Evolutionary conservation across 2,329 filamentous ascomycete genomes (phyloP).

Genomic region (Falciphora oryzae): DNA sequence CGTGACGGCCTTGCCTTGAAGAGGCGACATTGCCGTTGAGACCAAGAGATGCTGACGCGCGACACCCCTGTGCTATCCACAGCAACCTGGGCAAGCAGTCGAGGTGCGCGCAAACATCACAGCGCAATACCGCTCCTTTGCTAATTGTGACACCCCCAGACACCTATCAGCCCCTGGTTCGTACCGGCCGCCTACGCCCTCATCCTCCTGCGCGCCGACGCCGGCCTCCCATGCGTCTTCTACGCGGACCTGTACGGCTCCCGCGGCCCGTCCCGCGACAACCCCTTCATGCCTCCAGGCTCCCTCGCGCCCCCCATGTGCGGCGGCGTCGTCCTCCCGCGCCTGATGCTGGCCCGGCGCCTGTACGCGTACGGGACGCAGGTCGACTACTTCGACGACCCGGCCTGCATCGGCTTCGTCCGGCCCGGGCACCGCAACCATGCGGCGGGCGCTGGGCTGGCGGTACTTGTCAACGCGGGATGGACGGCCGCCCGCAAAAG

Average conservation of each 20-base stretch:
- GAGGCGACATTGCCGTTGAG: not conserved
- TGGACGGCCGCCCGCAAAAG: conserved; percentile 39
- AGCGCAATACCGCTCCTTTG: not conserved
- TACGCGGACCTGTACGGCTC: conserved; percentile 66
- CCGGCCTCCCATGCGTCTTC: conserved; percentile 63
- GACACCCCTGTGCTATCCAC: not conserved
- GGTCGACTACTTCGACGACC: conserved; percentile 54
- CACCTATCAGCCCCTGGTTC: conserved; percentile 56
- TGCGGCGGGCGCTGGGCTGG: conserved; percentile 45
- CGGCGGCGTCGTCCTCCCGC: conserved; percentile 45
- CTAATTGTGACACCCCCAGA: conserved; percentile 23
- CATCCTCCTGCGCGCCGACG: conserved; percentile 53
- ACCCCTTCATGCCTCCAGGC: conserved; percentile 22
- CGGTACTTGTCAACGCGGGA: conserved; percentile 51
- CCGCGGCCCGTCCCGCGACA: conserved; percentile 37
- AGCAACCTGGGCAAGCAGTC: conserved; percentile 8
- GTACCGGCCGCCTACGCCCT: conserved; percentile 63
- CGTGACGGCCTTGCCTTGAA: conserved; percentile 12
- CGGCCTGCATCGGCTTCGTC: conserved; percentile 55
- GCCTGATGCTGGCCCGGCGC: conserved; percentile 55
- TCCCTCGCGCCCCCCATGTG: conserved; percentile 37
- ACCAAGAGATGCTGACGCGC: not conserved
- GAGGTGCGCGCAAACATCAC: not conserved
- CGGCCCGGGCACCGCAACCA: conserved; percentile 43
- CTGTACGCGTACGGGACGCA: conserved; percentile 63